phyloP scores from a whole-genome alignment of 345 rosid genomes.

The Hibiscus mutabilis region DNA sequence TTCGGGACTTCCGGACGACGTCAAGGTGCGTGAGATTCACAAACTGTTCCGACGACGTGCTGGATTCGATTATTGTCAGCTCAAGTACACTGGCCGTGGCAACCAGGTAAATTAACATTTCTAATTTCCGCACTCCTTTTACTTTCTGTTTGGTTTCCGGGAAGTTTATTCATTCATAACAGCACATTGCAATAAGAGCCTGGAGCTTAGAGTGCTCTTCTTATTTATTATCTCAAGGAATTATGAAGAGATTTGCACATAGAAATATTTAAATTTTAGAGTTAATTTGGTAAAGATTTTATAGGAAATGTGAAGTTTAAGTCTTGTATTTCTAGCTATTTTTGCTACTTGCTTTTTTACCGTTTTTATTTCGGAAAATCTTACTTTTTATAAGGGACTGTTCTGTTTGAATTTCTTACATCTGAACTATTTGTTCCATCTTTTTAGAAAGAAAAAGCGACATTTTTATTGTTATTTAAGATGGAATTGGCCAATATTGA shows the following conservation, averaged over 20 bases:
- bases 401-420: neutral
- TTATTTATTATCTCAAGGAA: no score
- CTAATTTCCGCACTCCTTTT: neutral
- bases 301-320: neutral
- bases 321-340: neutral
- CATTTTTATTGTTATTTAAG: neutral
- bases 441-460: neutral
- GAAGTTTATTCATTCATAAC: neutral
- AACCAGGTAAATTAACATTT: conserved; percentile 46
- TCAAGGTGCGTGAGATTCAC: conserved; percentile 86
- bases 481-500: neutral
- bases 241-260: neutral
- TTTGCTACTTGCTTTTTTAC: neutral
- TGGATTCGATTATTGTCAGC: conserved; percentile 77
- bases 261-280: neutral
- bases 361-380: neutral
- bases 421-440: neutral
- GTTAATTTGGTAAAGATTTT: neutral
- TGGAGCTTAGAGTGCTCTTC: neutral
- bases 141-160: conserved; percentile 13
- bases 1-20: conserved; percentile 85
- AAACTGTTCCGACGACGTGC: conserved; percentile 74
- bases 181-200: neutral
- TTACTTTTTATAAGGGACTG: neutral
- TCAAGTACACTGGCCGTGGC: conserved; percentile 91